Evolutionary conservation across 2,329 filamentous ascomycete genomes (phyloP), one percentile per base, ranked within the genome.

Genomic region (Aspergillus candidus): DNA sequence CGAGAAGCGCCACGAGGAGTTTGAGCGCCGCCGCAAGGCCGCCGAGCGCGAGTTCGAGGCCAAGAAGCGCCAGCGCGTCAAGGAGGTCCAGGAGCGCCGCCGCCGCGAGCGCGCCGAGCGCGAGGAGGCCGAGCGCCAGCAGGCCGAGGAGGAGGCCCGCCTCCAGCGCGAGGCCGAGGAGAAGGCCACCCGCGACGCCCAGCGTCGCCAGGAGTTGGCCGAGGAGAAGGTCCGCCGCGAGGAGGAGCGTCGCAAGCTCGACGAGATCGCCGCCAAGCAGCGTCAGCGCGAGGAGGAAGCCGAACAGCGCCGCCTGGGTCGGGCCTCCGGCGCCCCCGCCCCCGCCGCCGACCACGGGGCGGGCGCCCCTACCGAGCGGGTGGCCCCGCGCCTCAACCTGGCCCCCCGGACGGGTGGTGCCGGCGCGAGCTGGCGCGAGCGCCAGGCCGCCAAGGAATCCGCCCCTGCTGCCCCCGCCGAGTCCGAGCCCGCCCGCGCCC

Each of bases 1-100:
- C 50, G 84, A 93, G 68, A 84, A 88, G 62, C 87, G 91, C 57
- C 88, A 88, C 62, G 86, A 94, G 58, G 89, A 97, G 69, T 98
- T 97, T 57, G 93, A 97, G 77, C 91, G 86, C 74, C 86, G 90
- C 53, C 87, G 87, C 63, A 89, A 86, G 67, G 84, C 88, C 60
- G 93, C 93, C 29, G 89, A 97, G 75, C 83, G 85, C 53, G 93
- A 98, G 65, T 79, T 97, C 46, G 87, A 97, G 74, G 86, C 85
- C 69, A 88, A 94, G 73, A 94, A 96, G 70, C 80, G 84, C 32
- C 79, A 82, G 53, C 87, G 93, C 60, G 83, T 89, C 71, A 91
- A 88, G 77, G 89, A 96, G 67, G 82, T 86, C 61, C 84, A 86
- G 57, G 91, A 96, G 63, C 81, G 82, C 56, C 84, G 84, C 67